Evolutionary conservation across 1,284 basidiomycete genomes (phyloP), one percentile per base, ranked within the genome.

Genomic region (Mycena citricolor): DNA sequence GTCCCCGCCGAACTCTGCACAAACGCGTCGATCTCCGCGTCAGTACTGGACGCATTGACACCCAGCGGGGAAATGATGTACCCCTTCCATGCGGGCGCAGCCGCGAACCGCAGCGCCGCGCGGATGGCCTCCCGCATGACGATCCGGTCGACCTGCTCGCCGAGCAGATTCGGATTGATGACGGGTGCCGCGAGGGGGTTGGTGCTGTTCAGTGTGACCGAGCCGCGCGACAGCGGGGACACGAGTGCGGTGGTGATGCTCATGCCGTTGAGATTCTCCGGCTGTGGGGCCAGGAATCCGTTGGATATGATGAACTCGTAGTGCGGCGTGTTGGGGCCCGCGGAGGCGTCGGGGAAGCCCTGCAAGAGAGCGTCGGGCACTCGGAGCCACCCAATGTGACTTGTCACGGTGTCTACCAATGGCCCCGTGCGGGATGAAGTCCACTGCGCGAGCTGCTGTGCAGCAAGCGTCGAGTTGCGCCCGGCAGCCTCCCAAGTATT

Each of bases 1-100:
- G 57, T 54, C 7, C 32, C 43, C 0, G 57, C 49, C 8, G 48
- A 54, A 12, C 41, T 42, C 8, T 55, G 45, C 12, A 58, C 47
- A 35, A 57, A 60, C 23, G 42, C 41, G n/a, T 60, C 60, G 21
- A 64, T 52, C 29, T 57, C 51, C 5, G 30, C 55, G 34, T 65
- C 62, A 1, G 57, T 57, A 16, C 46, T 46, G 26, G 57, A 24
- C 12, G 32, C 34, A 24, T 32, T 37, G n/a, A n/a, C 7, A 32
- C 35, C 31, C 5, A 24, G 26, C 16, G 55, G 42, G 11, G 40
- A 32, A 2, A 57, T 29, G 12, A 59, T 42, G 23, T 54, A 59
- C 14, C 39, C 47, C 19, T 47, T 25, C 51, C 56, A 59, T 3
- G 45, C 47, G 10, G 49, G 45, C 5, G 51, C 52, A 12, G 49